Conservation (phyloP, 768 basidiomycete genomes). For the Auriscalpium microsporum region DNA sequence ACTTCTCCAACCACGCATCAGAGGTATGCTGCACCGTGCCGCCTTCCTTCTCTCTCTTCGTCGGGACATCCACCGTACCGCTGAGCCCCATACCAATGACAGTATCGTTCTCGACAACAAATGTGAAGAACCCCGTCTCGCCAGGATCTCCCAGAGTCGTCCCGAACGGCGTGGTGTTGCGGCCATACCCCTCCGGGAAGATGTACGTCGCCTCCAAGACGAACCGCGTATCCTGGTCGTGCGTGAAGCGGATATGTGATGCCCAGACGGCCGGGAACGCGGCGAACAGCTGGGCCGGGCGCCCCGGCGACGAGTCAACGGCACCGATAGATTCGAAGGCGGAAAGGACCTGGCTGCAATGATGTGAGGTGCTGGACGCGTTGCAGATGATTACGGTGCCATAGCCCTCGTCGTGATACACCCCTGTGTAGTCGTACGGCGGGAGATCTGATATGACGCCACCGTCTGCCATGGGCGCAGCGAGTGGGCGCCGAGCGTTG, state of each 20-base stretch:
- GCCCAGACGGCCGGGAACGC: not conserved
- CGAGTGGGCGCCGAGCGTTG: not conserved
- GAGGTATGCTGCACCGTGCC: not conserved
- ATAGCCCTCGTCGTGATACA: constrained; percentile 1
- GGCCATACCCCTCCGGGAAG: constrained; percentile 7
- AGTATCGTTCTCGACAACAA: not conserved
- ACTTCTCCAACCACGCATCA: not conserved
- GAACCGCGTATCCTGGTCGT: not conserved
- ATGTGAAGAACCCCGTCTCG: not conserved
- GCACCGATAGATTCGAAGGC: not conserved
- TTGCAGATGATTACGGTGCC: not conserved
- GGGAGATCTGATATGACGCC: not conserved
- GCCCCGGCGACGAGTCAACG: not conserved
- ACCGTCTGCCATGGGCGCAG: not conserved
- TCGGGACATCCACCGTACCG: not conserved
- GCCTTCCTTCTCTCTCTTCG: not conserved
- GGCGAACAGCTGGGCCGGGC: not conserved
- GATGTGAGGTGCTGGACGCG: not conserved
- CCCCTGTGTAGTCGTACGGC: not conserved
- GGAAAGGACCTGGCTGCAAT: constrained; percentile 1
- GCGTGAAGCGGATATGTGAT: not conserved
- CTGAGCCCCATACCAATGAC: not conserved
- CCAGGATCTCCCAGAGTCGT: not conserved
- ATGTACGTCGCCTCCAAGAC: not conserved
- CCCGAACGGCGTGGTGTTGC: constrained; percentile 4